Evolutionary conservation across 306 rosid species (phyloP).

Genomic region (Lotus japonicus): DNA sequence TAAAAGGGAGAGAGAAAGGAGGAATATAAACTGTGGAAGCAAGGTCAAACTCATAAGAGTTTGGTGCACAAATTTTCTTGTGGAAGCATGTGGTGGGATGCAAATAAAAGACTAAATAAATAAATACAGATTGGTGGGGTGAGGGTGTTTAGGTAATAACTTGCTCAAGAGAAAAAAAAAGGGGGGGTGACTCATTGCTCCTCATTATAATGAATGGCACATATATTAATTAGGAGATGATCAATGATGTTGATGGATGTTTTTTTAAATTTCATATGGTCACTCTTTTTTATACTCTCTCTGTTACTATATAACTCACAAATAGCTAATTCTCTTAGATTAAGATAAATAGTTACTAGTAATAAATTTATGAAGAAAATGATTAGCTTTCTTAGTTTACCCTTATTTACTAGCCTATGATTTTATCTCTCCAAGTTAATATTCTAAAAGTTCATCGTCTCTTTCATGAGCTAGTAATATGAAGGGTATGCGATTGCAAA

Average conservation of each 20-base stretch:
- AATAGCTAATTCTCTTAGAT: too few relatives aligned
- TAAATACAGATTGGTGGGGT: neutral
- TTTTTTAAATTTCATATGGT: too few relatives aligned
- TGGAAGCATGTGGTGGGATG: neutral
- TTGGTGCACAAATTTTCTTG: neutral
- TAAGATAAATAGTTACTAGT: too few relatives aligned
- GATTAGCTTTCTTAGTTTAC: too few relatives aligned
- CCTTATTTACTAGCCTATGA: too few relatives aligned
- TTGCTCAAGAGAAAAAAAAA: neutral
- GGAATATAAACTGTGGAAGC: neutral
- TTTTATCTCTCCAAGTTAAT: too few relatives aligned
- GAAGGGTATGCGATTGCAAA: too few relatives aligned
- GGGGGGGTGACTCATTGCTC: neutral
- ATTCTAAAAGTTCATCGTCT: too few relatives aligned
- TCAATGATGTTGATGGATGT: neutral
- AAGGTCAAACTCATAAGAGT: neutral
- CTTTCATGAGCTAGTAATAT: too few relatives aligned
- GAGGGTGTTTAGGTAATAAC: conserved; percentile 9
- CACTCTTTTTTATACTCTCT: too few relatives aligned
- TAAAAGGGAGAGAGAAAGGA: neutral
- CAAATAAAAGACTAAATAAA: neutral
- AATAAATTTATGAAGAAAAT: too few relatives aligned
- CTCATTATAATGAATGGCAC: neutral
- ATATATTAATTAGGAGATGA: neutral
- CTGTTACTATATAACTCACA: too few relatives aligned